Evolutionary conservation across 257 asterid genomes (phyloP), one percentile per base, ranked within the genome.

Genomic region (Oldenlandia corymbosa): DNA sequence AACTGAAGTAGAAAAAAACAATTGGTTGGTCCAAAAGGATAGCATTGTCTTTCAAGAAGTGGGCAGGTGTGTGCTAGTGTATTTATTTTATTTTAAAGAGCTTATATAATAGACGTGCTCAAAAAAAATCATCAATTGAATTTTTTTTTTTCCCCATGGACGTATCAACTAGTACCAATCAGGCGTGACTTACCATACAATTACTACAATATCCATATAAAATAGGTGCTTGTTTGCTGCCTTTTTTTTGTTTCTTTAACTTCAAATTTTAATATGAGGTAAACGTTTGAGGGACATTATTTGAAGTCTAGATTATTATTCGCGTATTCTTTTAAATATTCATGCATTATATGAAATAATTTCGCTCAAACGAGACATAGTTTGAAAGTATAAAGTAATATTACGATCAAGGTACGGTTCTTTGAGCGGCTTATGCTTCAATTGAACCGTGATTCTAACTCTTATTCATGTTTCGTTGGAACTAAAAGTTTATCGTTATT

Each of bases 71-170:
- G 6, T 34, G n/a, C n/a, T n/a, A 21, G 16, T 21, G 81, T 78
- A 59, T 71, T 24, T 46, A 59, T 34, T 34, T 34, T 34, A 34
- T 34, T 3, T 34, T 3, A 3, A 80, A 79, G 69, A 79, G 77
- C 70, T 66, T 73, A 68, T 34, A 34, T 34, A 34, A 30, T 64
- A 62, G 87, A 71, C 88, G 95, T 86, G 91, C 85, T 85, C 77
- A 68, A 78, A 80, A 62, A 79, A 80, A 62, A 79, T 78, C 75
- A 84, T 84, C 88, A 76, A 82, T 82, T 76, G 78, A n/a, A n/a
- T n/a, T n/a, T n/a, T n/a, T n/a, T n/a, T n/a, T n/a, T n/a, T 71
- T 70, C 72, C 58, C 36, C 63, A 61, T 64, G 71, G 57, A 52
- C 63, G 64, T 56, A 50, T 24, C 68, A 72, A 39, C 45, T 66